Conservation (phyloP, 164 flowering plant species). For the Tinospora cordifolia region DNA sequence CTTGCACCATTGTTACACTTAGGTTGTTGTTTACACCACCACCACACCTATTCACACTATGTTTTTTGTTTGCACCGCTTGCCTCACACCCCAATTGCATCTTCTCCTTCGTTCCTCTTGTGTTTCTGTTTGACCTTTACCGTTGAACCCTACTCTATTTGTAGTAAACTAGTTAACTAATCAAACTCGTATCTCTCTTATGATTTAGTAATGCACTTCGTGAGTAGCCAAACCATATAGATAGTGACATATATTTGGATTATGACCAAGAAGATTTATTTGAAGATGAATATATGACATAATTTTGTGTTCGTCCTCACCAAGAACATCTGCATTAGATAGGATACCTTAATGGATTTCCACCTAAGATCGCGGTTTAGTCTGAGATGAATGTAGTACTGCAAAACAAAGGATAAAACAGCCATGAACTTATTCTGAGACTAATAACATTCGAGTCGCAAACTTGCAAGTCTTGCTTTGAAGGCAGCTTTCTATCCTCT, state of each 20-base stretch:
- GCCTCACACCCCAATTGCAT: too few relatives aligned
- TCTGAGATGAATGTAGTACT: conserved; percentile 35
- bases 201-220: conserved; percentile 53
- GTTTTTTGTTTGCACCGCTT: too few relatives aligned
- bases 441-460: conserved; percentile 58
- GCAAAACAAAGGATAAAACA: conserved; percentile 36
- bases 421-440: conserved; percentile 61
- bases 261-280: conserved; percentile 44
- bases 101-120: too few relatives aligned
- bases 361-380: conserved; percentile 44
- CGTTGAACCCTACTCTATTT: too few relatives aligned
- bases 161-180: too few relatives aligned
- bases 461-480: conserved; percentile 12
- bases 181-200: conserved; percentile 53
- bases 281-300: conserved; percentile 53
- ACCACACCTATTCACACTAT: too few relatives aligned
- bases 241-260: conserved; percentile 67
- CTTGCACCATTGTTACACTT: too few relatives aligned
- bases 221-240: conserved; percentile 71
- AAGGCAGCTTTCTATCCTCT: conserved; percentile 4
- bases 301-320: conserved; percentile 72
- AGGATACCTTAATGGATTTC: conserved; percentile 53
- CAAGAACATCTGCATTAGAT: conserved; percentile 64
- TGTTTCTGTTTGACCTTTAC: too few relatives aligned
- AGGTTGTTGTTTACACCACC: too few relatives aligned